Evolutionary conservation across 805 yeast genomes (phyloP).

Genomic region (Metschnikowia aberdeeniae): DNA sequence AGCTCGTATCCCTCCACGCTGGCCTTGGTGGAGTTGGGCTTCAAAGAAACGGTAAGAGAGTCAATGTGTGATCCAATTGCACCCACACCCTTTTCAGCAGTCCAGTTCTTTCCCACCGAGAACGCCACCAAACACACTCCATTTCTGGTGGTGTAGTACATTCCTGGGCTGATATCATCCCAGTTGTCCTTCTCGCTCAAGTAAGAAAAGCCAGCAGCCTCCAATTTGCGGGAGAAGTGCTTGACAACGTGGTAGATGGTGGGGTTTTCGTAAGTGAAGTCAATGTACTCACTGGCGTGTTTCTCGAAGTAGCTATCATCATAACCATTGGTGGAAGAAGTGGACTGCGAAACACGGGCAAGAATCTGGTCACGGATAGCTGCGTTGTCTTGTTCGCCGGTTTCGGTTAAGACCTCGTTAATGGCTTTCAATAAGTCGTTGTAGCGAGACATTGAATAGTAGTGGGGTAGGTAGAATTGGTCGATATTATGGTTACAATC

Average conservation of each 20-base stretch:
- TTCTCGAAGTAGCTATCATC: constrained; percentile 19
- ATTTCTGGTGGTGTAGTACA: constrained; percentile 64
- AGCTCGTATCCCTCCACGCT: constrained; percentile 70
- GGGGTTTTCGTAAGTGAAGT: constrained; percentile 69
- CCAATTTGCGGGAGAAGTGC: constrained; percentile 45
- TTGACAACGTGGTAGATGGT: constrained; percentile 71
- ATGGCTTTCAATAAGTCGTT: constrained; percentile 14
- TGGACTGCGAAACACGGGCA: constrained; percentile 6
- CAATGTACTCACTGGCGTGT: constrained; percentile 51
- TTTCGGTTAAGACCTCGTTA: constrained; percentile 9
- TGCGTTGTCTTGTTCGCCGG: constrained; percentile 6
- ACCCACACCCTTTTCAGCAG: constrained; percentile 62
- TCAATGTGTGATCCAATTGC: constrained; percentile 75
- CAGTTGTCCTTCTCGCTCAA: constrained; percentile 61
- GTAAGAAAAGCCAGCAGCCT: constrained; percentile 58
- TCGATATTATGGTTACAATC: no score
- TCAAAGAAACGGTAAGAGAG: constrained; percentile 61
- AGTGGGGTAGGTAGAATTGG: not conserved
- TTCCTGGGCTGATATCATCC: constrained; percentile 46
- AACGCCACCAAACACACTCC: constrained; percentile 70
- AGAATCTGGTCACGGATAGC: constrained; percentile 10
- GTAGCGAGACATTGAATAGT: constrained; percentile 6
- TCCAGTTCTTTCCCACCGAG: constrained; percentile 63
- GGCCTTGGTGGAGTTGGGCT: constrained; percentile 63
- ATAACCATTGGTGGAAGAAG: constrained; percentile 8